Percentiles rank a stretch among this genome's conserved stretches.
These are phyloP conservation scores for Puccinia horiana DNA, from an alignment of 1,284 basidiomycete species.

Conservation along the genomic window DNA sequence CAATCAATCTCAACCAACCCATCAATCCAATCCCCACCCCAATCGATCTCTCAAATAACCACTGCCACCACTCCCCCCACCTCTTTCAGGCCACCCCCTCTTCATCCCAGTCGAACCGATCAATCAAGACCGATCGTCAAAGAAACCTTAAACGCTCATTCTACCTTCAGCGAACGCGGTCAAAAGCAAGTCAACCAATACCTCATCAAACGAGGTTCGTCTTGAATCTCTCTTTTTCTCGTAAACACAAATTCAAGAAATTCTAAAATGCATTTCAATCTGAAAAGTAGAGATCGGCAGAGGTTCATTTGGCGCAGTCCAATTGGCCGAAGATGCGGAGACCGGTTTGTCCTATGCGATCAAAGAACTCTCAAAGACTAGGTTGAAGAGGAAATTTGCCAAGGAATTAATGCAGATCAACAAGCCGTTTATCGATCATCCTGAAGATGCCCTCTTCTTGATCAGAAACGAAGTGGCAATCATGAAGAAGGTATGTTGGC, in stretches of 20 bases:
- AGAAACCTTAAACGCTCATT: conserved; percentile 59
- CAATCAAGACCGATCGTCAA: conserved; percentile 52
- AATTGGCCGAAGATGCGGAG: conserved; percentile 30
- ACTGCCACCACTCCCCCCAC: neutral
- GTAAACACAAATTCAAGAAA: neutral
- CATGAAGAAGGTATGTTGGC: conserved; percentile 61
- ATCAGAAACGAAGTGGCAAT: conserved; percentile 61
- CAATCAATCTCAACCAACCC: conserved; percentile 26
- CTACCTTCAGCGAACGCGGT: conserved; percentile 57
- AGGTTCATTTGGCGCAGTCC: conserved; percentile 31
- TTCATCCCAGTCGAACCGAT: conserved; percentile 21
- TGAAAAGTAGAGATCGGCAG: conserved; percentile 29
- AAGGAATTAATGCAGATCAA: neutral
- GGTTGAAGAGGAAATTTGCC: conserved; percentile 31
- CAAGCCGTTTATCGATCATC: conserved; percentile 28
- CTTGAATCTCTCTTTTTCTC: neutral
- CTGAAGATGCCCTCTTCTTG: conserved; percentile 58
- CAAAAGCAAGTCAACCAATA: conserved; percentile 60
- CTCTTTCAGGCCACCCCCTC: conserved; percentile 36
- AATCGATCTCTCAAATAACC: neutral
- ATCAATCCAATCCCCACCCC: neutral
- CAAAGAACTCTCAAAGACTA: conserved; percentile 41
- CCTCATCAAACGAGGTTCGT: conserved; percentile 56
- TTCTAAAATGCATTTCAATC: neutral
- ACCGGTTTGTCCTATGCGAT: conserved; percentile 39